Evolutionary conservation across 768 basidiomycete species (phyloP).

Genomic region (Cantharellus cinnabarinus): DNA sequence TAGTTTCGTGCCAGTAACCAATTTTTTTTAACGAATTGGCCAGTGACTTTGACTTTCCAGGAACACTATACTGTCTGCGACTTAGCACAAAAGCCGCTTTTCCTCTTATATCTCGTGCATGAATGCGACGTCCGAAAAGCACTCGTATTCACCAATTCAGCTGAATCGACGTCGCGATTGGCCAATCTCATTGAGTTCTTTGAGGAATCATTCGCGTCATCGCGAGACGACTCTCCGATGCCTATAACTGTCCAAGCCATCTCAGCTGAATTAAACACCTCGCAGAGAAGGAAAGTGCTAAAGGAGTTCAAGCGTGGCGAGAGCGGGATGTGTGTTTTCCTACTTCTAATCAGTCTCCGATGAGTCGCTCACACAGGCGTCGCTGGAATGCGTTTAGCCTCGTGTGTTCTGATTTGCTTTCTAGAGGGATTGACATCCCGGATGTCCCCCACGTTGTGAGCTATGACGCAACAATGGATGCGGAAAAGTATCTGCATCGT

Average conservation of each 20-base stretch:
- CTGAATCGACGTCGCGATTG: constrained; percentile 72
- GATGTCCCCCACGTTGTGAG: constrained; percentile 84
- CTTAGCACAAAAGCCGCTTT: constrained; percentile 63
- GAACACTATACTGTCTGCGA: constrained; percentile 77
- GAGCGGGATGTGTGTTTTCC: constrained; percentile 50
- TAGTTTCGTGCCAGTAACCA: constrained; percentile 10
- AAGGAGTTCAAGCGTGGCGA: constrained; percentile 64
- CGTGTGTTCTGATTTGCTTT: constrained; percentile 90
- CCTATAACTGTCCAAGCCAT: constrained; percentile 75
- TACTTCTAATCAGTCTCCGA: background rate
- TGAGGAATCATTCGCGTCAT: constrained; percentile 27
- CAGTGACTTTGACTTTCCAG: constrained; percentile 18
- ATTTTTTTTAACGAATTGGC: background rate
- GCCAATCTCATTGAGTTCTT: constrained; percentile 69
- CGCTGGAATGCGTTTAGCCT: constrained; percentile 28
- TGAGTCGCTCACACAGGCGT: too few species aligned
- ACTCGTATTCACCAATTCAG: constrained; percentile 91
- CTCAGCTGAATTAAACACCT: constrained; percentile 25
- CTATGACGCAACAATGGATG: constrained; percentile 92
- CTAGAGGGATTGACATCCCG: constrained; percentile 87
- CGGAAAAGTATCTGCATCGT: constrained; percentile 95
- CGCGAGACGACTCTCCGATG: constrained; percentile 16
- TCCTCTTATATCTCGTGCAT: constrained; percentile 74
- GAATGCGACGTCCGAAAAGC: constrained; percentile 32
- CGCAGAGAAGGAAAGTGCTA: constrained; percentile 55